Conservation (phyloP, 2,329 filamentous ascomycete species). For the Cladosporium sp. region DNA sequence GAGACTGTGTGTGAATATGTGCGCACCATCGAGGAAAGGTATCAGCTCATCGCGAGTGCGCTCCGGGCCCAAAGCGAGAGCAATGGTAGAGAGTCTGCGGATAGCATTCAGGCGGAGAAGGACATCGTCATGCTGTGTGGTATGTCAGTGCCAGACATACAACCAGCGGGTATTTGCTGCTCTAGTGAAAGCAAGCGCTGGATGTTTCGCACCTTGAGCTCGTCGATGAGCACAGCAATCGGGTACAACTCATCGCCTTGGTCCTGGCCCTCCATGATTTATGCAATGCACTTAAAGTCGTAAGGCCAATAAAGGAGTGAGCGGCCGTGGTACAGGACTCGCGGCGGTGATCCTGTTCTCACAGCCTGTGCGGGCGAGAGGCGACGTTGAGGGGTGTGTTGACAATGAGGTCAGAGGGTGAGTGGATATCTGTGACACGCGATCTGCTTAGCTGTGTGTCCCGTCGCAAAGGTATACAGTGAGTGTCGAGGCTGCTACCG, state of each 20-base stretch:
- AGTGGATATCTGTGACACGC: conserved; percentile 3
- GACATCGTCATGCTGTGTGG: conserved; percentile 87
- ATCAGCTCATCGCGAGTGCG: conserved; percentile 97
- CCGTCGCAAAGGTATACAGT: not conserved
- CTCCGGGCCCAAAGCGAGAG: conserved; percentile 90
- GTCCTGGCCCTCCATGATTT: conserved; percentile 82
- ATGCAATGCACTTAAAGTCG: not conserved
- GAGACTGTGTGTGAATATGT: conserved; percentile 10
- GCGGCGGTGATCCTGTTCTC: conserved; percentile 15
- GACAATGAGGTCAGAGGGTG: not conserved
- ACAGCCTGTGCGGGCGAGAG: conserved; percentile 15
- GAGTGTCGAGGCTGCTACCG: conserved; percentile 2
- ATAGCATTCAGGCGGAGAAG: conserved; percentile 97
- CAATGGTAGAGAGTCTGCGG: conserved; percentile 96
- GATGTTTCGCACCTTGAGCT: conserved; percentile 77
- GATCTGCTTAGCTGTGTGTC: conserved; percentile 7
- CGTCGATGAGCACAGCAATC: conserved; percentile 98
- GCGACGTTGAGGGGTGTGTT: conserved; percentile 14
- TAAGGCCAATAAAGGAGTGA: conserved; percentile 13
- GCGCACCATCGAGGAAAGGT: conserved; percentile 95
- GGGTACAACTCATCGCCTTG: conserved; percentile 99
- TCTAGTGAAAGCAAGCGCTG: not conserved
- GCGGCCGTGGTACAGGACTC: conserved; percentile 19
- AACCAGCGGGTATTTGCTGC: not conserved
- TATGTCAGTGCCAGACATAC: conserved; percentile 18